A percentile compares a stretch with the other conserved stretches of the same genome.
These are phyloP conservation scores for Botrytis sinoallii DNA, from an alignment of 2,329 filamentous ascomycete species.

Conservation along the genomic window DNA sequence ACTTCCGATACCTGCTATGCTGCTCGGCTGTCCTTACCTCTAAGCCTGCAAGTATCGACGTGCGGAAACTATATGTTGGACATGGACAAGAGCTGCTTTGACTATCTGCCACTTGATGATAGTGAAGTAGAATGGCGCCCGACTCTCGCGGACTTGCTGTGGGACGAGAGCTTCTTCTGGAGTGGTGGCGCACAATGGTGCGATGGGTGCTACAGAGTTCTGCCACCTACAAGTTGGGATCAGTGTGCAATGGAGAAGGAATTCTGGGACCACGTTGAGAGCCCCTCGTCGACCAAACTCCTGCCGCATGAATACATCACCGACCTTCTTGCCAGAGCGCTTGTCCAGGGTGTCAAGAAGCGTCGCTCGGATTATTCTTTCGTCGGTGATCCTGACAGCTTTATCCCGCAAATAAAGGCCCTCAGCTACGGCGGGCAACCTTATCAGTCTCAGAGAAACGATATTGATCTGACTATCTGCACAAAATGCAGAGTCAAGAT, in stretches of 20 bases:
- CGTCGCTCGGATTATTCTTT: background rate
- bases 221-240: background rate
- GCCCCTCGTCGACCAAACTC: background rate
- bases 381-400: background rate
- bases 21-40: background rate
- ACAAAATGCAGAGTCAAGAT: slow-evolving; percentile 1
- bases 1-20: background rate
- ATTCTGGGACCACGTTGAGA: background rate
- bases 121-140: background rate
- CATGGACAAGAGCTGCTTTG: background rate
- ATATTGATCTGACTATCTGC: background rate
- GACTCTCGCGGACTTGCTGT: background rate
- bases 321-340: background rate
- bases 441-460: background rate
- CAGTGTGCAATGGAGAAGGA: background rate
- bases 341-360: background rate
- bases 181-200: background rate
- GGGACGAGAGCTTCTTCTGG: background rate
- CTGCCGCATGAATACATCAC: background rate
- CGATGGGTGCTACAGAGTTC: background rate
- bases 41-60: background rate
- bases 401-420: background rate
- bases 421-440: background rate
- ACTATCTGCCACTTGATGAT: background rate
- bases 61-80: background rate